Evolutionary conservation across 441 rosid genomes (phyloP), one percentile per base, ranked within the genome.

Genomic region (Pelargonium hybrid): DNA sequence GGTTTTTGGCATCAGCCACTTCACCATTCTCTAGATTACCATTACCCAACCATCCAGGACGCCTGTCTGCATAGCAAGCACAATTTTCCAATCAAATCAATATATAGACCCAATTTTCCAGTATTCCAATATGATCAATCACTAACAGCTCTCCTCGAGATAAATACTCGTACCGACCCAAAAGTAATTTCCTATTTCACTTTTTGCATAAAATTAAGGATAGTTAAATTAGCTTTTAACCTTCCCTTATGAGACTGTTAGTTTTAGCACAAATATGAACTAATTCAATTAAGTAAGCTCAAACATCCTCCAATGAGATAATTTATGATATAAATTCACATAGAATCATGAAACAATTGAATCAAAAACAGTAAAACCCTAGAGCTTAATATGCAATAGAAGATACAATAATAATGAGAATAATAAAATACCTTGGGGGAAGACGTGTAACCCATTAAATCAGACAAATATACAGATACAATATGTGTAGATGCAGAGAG

Each of bases 361-460:
- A n/a, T 52, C 59, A 15, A n/a, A 52, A n/a, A 31, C 8, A 41
- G 64, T 5, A 39, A 67, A 74, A 45, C 62, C 83, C 74, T 39
- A 63, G 21, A 64, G 41, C 65, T 65, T 23, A 57, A 67, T 41
- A 21, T n/a, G 29, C 17, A 18, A 31, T 20, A 15, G 20, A 9
- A 68, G 5, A 10, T 1, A 56, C 11, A 45, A 57, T 7, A 7
- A 9, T 2, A 17, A 17, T 26, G 4, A 23, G 2, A 0, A 54
- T 2, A n/a, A 1, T 23, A 8, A 66, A 72, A 54, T 75, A 89
- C 96, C 72, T 92, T 97, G 80, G 88, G 87, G 77, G 98, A 93
- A 78, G 91, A 84, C 65, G 91, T 75, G 82, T 97, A 93, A 76
- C 98, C 98, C 97, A 90, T 93, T 69, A 73, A 48, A 70, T 31